Evolutionary conservation across 1,284 basidiomycete genomes (phyloP).

Genomic region (Porogramme epimiltina): DNA sequence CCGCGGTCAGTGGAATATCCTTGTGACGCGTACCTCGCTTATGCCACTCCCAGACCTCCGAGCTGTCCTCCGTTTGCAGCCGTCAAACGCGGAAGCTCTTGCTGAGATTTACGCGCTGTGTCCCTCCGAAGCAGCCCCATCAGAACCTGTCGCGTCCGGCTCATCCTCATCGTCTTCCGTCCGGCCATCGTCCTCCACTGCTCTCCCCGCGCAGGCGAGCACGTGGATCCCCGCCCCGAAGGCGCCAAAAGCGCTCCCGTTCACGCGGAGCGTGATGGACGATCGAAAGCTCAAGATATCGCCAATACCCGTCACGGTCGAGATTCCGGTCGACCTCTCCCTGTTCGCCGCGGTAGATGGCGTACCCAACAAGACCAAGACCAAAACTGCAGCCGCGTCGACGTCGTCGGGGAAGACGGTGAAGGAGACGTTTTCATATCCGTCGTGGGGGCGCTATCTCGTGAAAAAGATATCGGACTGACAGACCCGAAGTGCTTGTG

Average conservation of each 20-base stretch:
- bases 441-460: slow-evolving; percentile 64
- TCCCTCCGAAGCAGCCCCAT: slow-evolving; percentile 26
- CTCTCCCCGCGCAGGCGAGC: slow-evolving; percentile 16
- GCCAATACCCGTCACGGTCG: slow-evolving; percentile 43
- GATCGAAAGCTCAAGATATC: slow-evolving; percentile 54
- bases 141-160: slow-evolving; percentile 8
- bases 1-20: slow-evolving; percentile 42
- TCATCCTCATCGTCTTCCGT: slow-evolving; percentile 24
- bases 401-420: slow-evolving; percentile 36
- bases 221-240: slow-evolving; percentile 35
- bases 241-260: slow-evolving; percentile 47
- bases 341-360: slow-evolving; percentile 19
- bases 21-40: neutral
- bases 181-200: slow-evolving; percentile 20
- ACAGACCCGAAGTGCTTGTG: no score
- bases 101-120: slow-evolving; percentile 51
- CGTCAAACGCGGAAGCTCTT: slow-evolving; percentile 58
- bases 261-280: slow-evolving; percentile 48
- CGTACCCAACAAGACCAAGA: slow-evolving; percentile 31
- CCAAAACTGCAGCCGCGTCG: neutral
- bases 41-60: slow-evolving; percentile 48
- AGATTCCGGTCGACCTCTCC: slow-evolving; percentile 35
- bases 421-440: slow-evolving; percentile 51
- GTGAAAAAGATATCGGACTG: slow-evolving; percentile 42
- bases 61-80: slow-evolving; percentile 58